A percentile compares a stretch with the other conserved stretches of the same genome.
Conservation (phyloP, 192 early-diverging fungal species). For the Coemansia javaensis region DNA sequence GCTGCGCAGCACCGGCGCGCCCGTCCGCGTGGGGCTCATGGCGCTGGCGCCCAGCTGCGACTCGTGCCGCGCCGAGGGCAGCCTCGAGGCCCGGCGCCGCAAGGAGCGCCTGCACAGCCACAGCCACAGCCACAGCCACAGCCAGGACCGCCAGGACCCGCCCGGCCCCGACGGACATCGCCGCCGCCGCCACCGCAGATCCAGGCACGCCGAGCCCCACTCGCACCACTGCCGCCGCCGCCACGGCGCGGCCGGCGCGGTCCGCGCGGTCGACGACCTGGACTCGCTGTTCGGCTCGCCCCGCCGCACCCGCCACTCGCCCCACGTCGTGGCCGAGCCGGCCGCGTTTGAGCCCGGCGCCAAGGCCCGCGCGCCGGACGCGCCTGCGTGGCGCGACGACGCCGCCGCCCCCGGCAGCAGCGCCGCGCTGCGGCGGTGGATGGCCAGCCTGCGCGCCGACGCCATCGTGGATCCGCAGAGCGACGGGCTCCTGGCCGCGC, state of each 20-base stretch:
- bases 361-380: background rate
- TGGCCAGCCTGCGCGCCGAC: conserved; percentile 26
- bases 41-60: conserved; percentile 45
- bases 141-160: no score
- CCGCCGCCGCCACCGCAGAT: background rate
- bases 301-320: no score
- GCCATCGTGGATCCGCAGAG: conserved; percentile 19
- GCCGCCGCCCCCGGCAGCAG: no score
- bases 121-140: background rate
- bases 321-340: no score
- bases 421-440: conserved; percentile 33
- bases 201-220: background rate
- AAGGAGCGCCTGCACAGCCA: conserved; percentile 26
- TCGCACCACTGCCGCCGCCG: conserved; percentile 14
- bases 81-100: conserved; percentile 18
- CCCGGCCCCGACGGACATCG: conserved; percentile 12
- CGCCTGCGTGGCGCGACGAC: background rate
- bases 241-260: background rate
- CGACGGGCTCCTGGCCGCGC: conserved; percentile 10
- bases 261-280: conserved; percentile 29
- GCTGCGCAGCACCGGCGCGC: conserved; percentile 26
- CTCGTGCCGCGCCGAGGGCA: conserved; percentile 17
- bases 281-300: conserved; percentile 14
- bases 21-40: conserved; percentile 43
- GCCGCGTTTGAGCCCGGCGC: background rate